A percentile compares a stretch with the other conserved stretches of the same genome.
Conservation (phyloP, 306 rosid species). For the Quillaja saponaria region DNA sequence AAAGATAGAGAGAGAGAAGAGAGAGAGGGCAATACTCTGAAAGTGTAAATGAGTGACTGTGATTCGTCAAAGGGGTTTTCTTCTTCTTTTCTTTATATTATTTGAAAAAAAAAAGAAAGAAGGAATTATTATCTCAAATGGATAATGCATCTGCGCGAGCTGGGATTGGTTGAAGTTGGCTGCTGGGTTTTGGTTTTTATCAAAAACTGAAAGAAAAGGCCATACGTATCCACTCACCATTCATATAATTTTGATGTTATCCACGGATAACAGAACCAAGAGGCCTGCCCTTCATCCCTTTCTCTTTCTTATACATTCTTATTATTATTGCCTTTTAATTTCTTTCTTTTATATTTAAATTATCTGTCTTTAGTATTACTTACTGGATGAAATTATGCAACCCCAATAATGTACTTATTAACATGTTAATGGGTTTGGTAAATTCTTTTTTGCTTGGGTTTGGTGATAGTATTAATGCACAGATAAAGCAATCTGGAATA, state of each 20-base stretch:
- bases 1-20: constrained; percentile 20
- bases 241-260: constrained; percentile 43
- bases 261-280: constrained; percentile 43
- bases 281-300: constrained; percentile 30
- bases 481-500: too few species aligned
- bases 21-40: constrained; percentile 10
- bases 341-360: background rate
- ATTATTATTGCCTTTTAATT: background rate
- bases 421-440: background rate
- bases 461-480: background rate
- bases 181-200: constrained; percentile 47
- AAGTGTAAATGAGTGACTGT: constrained; percentile 28
- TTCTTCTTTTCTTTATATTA: constrained; percentile 13
- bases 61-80: constrained; percentile 43
- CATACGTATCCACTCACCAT: constrained; percentile 36
- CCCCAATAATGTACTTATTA: background rate
- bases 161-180: constrained; percentile 55
- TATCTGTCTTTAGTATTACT: constrained; percentile 8
- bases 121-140: constrained; percentile 25
- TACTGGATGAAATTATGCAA: background rate
- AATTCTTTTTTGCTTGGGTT: background rate
- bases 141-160: constrained; percentile 32
- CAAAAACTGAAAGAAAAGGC: constrained; percentile 6
- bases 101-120: too few species aligned
- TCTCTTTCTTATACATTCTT: constrained; percentile 4